Evolutionary conservation across 371 early-diverging fungal genomes (phyloP).

Genomic region (Apophysomyces trapeziformis): DNA sequence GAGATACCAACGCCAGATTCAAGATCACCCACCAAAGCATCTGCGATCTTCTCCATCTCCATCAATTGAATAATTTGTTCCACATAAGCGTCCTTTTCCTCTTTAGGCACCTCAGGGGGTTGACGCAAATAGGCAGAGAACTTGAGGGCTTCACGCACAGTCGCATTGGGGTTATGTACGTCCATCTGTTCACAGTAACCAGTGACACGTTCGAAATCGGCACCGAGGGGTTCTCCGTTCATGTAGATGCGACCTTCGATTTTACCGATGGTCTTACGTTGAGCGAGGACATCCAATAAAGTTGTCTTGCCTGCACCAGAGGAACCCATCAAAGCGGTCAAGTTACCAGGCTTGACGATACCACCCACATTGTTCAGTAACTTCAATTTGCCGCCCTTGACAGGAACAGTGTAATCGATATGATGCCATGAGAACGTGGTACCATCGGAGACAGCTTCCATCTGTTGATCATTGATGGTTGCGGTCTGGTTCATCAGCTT

Average conservation of each 20-base stretch:
- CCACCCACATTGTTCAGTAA: constrained; percentile 59
- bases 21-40: constrained; percentile 64
- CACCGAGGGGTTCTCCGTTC: constrained; percentile 58
- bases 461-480: constrained; percentile 29
- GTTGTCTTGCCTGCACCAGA: constrained; percentile 93
- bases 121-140: constrained; percentile 78
- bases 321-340: constrained; percentile 86
- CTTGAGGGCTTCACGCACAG: constrained; percentile 72
- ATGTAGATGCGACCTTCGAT: constrained; percentile 75
- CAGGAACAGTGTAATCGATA: constrained; percentile 62
- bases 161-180: constrained; percentile 68
- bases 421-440: constrained; percentile 65
- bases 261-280: constrained; percentile 80
- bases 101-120: constrained; percentile 59
- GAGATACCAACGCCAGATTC: constrained; percentile 66
- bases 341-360: constrained; percentile 61
- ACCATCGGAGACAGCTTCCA: constrained; percentile 50
- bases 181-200: constrained; percentile 88
- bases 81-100: constrained; percentile 70
- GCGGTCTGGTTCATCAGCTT: constrained; percentile 18
- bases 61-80: constrained; percentile 71
- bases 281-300: constrained; percentile 80
- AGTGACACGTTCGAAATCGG: constrained; percentile 73
- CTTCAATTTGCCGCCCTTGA: constrained; percentile 58
- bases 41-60: constrained; percentile 66